Base-by-base conservation (phyloP, 148 eudicot species). In the Pouteria glomerata region DNA sequence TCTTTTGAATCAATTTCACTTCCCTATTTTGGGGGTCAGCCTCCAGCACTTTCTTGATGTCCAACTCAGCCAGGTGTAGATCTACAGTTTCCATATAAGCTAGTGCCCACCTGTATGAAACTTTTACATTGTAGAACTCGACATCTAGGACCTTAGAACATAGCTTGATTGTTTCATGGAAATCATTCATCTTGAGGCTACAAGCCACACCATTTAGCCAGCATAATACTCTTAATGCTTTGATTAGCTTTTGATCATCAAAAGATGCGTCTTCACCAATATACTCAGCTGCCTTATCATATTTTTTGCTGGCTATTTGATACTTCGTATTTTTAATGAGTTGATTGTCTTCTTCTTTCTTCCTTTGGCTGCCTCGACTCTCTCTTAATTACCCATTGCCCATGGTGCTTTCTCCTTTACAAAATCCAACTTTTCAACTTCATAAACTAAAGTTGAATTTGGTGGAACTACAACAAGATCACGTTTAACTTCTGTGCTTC, bases 161-260 rank as follows among this genome's bases (percentile, higher is more conserved):
- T n/a, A 86, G 69, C 70, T 72, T 78, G 62, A 85, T 81, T 69
- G 82, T 86, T 73, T 79, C 84, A 59, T 61, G 73, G 72, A 56
- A 84, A 57, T 86, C 73, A 26, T 80, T 77, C 65, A 81, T 78
- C 77, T 85, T 86, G 42, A 86, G 72, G 77, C 77, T 63, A 68
- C 89, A 83, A 27, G 94, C 90, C 47, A 90, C 90, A 63, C 78
- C 79, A 73, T 89, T 89, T 71, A 85, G 79, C 90, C 90, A 86
- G 81, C 89, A 86, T 19, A 84, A 81, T 16, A 86, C 80, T 72
- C 87, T 81, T 76, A 89, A 78, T 16, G 87, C 74, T 57, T 89
- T 84, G 33, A 78, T 77, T 31, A 77, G 76, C 66, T 85, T 86
- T 53, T 77, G 73, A 59, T 78, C 84, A 64, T 82, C 77, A 73